These are phyloP conservation scores for Paramecium pentaurelia DNA, from an alignment of 73 alveolate genomes.

Conservation along the genomic window DNA sequence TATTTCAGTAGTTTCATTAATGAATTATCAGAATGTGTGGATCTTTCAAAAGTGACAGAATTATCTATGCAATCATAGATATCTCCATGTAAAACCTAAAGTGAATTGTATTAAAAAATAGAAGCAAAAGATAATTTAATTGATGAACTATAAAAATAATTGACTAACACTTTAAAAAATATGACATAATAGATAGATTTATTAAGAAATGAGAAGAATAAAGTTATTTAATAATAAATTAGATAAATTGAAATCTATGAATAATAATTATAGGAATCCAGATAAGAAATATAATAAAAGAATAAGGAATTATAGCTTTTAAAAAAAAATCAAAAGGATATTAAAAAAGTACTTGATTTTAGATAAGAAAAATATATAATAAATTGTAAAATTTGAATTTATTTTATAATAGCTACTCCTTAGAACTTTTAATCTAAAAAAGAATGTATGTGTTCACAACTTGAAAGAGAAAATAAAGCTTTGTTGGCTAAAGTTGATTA, in stretches of 20 bases:
- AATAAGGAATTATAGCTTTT: not conserved
- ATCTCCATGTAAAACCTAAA: not conserved
- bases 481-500: slow-evolving; percentile 4
- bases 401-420: not conserved
- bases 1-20: not conserved
- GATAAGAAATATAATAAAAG: not conserved
- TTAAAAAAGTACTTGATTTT: not conserved
- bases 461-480: not conserved
- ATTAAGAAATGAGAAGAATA: not conserved
- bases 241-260: slow-evolving; percentile 9
- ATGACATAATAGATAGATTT: not conserved
- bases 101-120: not conserved
- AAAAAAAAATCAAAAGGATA: not conserved
- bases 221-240: not conserved
- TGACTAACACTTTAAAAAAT: not conserved
- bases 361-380: not conserved
- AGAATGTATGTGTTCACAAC: not conserved
- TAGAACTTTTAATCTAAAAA: not conserved
- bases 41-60: slow-evolving; percentile 22
- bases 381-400: not conserved
- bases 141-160: slow-evolving; percentile 7
- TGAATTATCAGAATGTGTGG: slow-evolving; percentile 13
- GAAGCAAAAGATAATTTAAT: not conserved
- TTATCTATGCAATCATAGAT: not conserved
- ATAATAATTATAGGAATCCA: not conserved